Conservation (phyloP, 2,329 filamentous ascomycete species). For the Cladosporium sp. region DNA sequence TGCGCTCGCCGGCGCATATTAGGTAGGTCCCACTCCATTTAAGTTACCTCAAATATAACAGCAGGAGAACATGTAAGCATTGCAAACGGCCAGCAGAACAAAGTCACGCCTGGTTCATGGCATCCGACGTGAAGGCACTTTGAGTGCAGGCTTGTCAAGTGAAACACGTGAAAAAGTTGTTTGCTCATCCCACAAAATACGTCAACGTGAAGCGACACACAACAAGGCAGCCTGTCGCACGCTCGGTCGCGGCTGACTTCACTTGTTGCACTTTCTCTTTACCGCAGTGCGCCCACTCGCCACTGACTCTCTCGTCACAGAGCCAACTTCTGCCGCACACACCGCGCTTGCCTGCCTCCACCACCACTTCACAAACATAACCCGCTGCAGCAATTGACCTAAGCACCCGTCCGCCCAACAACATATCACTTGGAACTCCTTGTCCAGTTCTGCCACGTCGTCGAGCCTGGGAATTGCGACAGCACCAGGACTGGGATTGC, state of each 20-base stretch:
- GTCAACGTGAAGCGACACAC: conserved; percentile 4
- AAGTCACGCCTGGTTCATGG: not conserved
- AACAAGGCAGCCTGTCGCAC: not conserved
- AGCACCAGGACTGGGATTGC: not conserved
- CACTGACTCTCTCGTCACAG: not conserved
- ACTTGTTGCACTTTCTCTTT: not conserved
- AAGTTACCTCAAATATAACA: not conserved
- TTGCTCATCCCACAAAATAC: conserved; percentile 11
- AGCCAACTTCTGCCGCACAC: not conserved
- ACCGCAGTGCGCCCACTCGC: not conserved
- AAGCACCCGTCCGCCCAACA: not conserved
- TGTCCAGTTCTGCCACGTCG: not conserved
- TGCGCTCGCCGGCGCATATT: not conserved
- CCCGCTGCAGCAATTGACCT: not conserved
- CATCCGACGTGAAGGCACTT: not conserved
- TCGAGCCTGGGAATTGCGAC: not conserved
- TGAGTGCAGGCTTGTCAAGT: not conserved
- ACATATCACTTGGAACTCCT: not conserved
- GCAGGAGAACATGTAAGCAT: not conserved
- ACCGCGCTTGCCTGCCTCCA: conserved; percentile 5
- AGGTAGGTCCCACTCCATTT: not conserved
- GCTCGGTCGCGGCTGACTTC: not conserved
- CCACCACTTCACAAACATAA: not conserved
- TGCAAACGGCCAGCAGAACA: not conserved
- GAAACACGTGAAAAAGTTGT: conserved; percentile 11